Evolutionary conservation across 352 stramenopile species (phyloP).

Genomic region (Globisporangium acanthophoron): DNA sequence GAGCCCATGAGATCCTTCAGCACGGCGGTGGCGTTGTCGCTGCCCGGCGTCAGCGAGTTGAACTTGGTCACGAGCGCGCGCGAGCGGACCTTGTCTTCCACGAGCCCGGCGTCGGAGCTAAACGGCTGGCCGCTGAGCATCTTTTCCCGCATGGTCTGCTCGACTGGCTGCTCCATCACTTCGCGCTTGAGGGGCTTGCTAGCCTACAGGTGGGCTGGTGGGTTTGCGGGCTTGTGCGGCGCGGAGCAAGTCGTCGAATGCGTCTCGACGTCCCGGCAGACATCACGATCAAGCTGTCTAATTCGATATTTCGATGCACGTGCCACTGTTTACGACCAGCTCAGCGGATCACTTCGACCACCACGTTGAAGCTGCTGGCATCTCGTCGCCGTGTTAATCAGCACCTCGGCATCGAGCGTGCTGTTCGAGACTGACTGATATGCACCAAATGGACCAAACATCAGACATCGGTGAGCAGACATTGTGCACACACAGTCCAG

Average conservation of each 20-base stretch:
- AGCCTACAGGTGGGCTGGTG: no score
- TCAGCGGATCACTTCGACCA: neutral
- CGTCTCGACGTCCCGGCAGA: no score
- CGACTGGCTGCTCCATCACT: no score
- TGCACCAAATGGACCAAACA: no score
- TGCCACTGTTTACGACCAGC: neutral
- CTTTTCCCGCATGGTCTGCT: slow-evolving; percentile 40
- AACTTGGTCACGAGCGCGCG: slow-evolving; percentile 33
- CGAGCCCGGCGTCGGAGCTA: slow-evolving; percentile 27
- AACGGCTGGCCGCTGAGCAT: slow-evolving; percentile 63
- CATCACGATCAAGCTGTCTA: neutral
- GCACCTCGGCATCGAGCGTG: no score
- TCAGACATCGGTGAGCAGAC: no score
- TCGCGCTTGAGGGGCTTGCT: no score
- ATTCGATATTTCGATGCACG: no score
- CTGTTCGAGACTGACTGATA: no score
- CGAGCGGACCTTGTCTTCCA: slow-evolving; percentile 22
- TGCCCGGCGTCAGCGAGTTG: slow-evolving; percentile 34
- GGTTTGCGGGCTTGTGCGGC: no score
- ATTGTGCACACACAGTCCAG: no score
- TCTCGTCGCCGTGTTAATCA: neutral
- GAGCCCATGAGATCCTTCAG: slow-evolving; percentile 38
- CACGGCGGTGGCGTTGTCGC: slow-evolving; percentile 17
- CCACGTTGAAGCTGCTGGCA: neutral
- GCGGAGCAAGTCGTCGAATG: no score